phyloP scores from a whole-genome alignment of 2,329 filamentous ascomycete genomes.

The Tolypocladium tundrense region DNA sequence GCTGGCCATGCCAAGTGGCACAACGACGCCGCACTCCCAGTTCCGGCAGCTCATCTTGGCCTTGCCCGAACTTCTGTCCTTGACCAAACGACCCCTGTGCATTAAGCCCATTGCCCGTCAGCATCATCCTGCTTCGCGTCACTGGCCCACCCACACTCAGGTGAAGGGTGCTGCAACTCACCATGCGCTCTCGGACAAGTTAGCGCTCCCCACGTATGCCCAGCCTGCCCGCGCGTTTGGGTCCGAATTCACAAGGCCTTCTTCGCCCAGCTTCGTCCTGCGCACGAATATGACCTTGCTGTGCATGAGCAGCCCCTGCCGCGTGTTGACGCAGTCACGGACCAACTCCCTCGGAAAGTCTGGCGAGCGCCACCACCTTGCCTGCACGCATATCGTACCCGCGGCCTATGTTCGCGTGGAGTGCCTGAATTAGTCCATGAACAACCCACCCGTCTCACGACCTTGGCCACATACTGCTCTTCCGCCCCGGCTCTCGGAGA shows the following conservation, averaged over 20 bases:
- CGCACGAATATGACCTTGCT: slow-evolving; percentile 62
- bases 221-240: slow-evolving; percentile 38
- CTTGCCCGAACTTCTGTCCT: slow-evolving; percentile 54
- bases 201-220: slow-evolving; percentile 84
- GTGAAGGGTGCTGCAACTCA: slow-evolving; percentile 30
- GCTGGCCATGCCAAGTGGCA: slow-evolving; percentile 40
- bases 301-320: slow-evolving; percentile 71
- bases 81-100: slow-evolving; percentile 65
- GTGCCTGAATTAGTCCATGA: slow-evolving; percentile 9
- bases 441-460: neutral
- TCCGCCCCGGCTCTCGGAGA: slow-evolving; percentile 54
- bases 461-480: slow-evolving; percentile 26
- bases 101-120: slow-evolving; percentile 2
- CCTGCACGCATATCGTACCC: slow-evolving; percentile 74
- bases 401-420: slow-evolving; percentile 39
- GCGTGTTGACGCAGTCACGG: slow-evolving; percentile 63
- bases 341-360: slow-evolving; percentile 65
- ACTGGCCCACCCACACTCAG: slow-evolving; percentile 1
- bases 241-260: slow-evolving; percentile 4
- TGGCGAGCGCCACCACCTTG: slow-evolving; percentile 58
- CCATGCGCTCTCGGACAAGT: slow-evolving; percentile 90
- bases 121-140: neutral
- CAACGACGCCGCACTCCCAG: slow-evolving; percentile 88
- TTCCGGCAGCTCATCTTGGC: slow-evolving; percentile 78
- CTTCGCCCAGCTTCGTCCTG: slow-evolving; percentile 2